Conservation (phyloP, 352 stramenopile genomes). For the Phytophthora crassamura region DNA sequence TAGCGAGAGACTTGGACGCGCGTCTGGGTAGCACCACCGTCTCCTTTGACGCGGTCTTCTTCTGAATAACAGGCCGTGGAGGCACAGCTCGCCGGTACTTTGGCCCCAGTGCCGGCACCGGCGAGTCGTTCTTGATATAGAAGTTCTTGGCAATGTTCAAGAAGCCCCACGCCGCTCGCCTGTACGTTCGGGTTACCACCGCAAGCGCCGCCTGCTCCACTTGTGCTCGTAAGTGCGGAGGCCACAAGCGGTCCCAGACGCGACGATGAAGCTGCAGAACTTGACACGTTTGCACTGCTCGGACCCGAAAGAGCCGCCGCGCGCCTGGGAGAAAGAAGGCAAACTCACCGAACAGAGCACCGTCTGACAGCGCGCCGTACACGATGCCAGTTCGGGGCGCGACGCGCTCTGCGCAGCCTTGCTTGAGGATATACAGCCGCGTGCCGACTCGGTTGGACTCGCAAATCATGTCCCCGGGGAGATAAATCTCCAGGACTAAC, state of each 20-base stretch:
- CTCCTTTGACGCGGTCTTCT: constrained; percentile 2
- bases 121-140: constrained; percentile 57
- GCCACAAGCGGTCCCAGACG: constrained; percentile 65
- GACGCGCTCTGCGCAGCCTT: constrained; percentile 55
- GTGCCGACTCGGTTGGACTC: constrained; percentile 51
- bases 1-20: background rate
- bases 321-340: constrained; percentile 64
- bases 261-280: constrained; percentile 62
- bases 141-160: constrained; percentile 77
- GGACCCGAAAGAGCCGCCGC: constrained; percentile 49
- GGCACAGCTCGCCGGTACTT: background rate
- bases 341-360: constrained; percentile 66
- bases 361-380: constrained; percentile 39
- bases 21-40: background rate
- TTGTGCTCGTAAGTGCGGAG: constrained; percentile 33
- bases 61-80: constrained; percentile 1
- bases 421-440: constrained; percentile 59
- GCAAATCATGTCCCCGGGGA: constrained; percentile 68
- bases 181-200: constrained; percentile 49
- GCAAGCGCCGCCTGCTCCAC: constrained; percentile 53
- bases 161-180: constrained; percentile 37
- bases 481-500: constrained; percentile 68
- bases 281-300: constrained; percentile 66
- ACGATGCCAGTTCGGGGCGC: constrained; percentile 44
- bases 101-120: constrained; percentile 24